Percentiles rank a stretch among this genome's conserved stretches.
Evolutionary conservation across 31 red algal genomes (phyloP).

Genomic region (Asparagopsis taxiformis): DNA sequence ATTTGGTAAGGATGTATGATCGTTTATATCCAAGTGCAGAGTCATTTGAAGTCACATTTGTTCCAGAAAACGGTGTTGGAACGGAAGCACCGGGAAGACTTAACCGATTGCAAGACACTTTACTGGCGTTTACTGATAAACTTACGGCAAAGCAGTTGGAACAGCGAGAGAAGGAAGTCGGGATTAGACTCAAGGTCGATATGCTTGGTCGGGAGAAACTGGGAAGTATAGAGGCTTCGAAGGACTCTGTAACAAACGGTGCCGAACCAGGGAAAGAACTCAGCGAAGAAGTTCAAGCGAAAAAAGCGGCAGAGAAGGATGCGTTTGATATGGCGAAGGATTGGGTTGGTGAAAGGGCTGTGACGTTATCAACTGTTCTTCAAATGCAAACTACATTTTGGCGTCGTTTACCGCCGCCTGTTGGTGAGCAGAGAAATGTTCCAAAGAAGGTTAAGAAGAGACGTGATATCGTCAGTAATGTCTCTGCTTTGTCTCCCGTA

Average conservation of each 20-base stretch:
- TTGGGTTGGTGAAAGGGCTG: constrained; percentile 53
- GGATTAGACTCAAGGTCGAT: constrained; percentile 38
- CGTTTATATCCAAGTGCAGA: constrained; percentile 43
- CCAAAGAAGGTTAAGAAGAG: constrained; percentile 6
- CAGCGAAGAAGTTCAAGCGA: background rate
- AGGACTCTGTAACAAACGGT: background rate
- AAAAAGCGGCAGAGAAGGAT: background rate
- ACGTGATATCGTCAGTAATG: background rate
- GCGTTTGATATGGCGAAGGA: constrained; percentile 20
- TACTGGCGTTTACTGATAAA: constrained; percentile 31
- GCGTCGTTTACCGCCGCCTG: constrained; percentile 38
- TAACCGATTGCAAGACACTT: constrained; percentile 20
- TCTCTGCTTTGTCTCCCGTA: background rate
- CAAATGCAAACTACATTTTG: constrained; percentile 25
- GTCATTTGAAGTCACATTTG: constrained; percentile 35
- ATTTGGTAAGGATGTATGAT: constrained; percentile 50
- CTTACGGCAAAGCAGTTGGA: constrained; percentile 21
- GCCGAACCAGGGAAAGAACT: background rate
- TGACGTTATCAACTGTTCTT: constrained; percentile 45
- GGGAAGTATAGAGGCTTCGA: background rate
- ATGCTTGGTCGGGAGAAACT: constrained; percentile 8
- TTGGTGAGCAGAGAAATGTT: constrained; percentile 37
- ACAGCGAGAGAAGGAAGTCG: constrained; percentile 13
- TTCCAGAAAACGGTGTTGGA: constrained; percentile 35
- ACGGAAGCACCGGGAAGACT: constrained; percentile 28